Evolutionary conservation across 257 asterid species (phyloP), one percentile per base, ranked within the genome.

Genomic region (Vinca minor): DNA sequence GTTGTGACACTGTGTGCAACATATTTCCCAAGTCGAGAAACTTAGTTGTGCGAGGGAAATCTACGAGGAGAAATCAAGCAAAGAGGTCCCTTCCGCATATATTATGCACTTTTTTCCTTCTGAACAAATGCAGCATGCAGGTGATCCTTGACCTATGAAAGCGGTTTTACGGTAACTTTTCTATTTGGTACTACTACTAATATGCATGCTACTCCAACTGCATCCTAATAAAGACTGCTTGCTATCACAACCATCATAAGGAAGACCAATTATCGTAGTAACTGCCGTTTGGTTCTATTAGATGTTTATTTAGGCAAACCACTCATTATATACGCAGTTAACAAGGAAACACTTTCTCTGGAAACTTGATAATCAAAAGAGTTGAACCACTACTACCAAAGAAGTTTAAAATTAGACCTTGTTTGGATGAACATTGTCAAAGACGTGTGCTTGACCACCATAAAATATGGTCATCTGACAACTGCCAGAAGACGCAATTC

Each of bases 391-490:
- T 5, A 20, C 7, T 25, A 34, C 34, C 1, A 66, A 64, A 55
- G 58, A 47, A 42, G 7, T 67, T 65, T 61, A 70, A 55, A 73
- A 59, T 29, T 62, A 57, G 36, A 91, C 98, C 96, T 91, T 88
- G 73, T 75, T 88, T 34, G 94, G 95, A 70, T 84, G 95, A 64
- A 91, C 95, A 60, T 79, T 81, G 82, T 91, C 98, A 57, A 91
- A 91, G 20, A 88, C 98, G 65, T 88, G 98, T 1, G 96, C 96
- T 76, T 91, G 98, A 68, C 98, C 98, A 46, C 89, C 89, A 13
- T 88, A 91, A 73, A 91, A 91, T 80, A 91, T 88, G 68, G 98
- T 88, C 98, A 91, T 91, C 66, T 91, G 96, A 63, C 87, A 74
- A 64, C 88, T 81, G 44, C 71, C 62, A 25, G 88, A 69, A 67